Evolutionary conservation across 768 basidiomycete species (phyloP).

Genomic region (Hypholoma sublateritium): DNA sequence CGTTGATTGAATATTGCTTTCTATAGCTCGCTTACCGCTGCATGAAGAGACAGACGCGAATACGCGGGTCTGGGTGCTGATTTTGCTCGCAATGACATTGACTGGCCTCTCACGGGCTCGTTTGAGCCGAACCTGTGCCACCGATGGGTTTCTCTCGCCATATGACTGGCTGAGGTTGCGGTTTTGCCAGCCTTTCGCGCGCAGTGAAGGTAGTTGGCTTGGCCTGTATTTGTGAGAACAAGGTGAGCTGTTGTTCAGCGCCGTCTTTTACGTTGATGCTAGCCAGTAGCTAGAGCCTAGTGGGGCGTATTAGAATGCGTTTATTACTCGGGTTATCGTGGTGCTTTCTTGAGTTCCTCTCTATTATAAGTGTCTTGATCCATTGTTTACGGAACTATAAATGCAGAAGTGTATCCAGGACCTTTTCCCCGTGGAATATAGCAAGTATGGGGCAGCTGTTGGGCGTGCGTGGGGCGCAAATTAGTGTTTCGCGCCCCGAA

Average conservation of each 20-base stretch:
- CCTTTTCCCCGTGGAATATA: background rate
- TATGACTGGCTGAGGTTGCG: background rate
- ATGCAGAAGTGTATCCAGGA: background rate
- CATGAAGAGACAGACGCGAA: background rate
- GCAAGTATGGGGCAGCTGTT: background rate
- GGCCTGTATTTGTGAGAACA: too few species aligned
- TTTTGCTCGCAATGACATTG: background rate
- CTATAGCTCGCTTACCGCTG: background rate
- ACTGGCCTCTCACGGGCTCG: background rate
- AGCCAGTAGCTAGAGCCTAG: too few species aligned
- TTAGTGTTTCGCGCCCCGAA: too few species aligned
- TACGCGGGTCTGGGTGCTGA: conserved; percentile 4
- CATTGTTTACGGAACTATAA: conserved; percentile 4
- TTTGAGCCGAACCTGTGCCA: background rate
- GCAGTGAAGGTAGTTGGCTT: background rate
- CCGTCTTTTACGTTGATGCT: too few species aligned
- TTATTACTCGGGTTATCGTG: conserved; percentile 3
- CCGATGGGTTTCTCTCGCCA: too few species aligned
- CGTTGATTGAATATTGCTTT: background rate
- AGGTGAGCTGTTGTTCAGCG: too few species aligned
- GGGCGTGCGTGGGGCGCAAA: background rate
- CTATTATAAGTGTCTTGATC: background rate
- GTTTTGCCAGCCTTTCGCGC: background rate
- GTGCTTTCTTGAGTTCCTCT: background rate
- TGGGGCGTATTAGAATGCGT: background rate